Base-by-base conservation (phyloP, 495 filamentous ascomycete genomes). In the Penicillium nucicola region DNA sequence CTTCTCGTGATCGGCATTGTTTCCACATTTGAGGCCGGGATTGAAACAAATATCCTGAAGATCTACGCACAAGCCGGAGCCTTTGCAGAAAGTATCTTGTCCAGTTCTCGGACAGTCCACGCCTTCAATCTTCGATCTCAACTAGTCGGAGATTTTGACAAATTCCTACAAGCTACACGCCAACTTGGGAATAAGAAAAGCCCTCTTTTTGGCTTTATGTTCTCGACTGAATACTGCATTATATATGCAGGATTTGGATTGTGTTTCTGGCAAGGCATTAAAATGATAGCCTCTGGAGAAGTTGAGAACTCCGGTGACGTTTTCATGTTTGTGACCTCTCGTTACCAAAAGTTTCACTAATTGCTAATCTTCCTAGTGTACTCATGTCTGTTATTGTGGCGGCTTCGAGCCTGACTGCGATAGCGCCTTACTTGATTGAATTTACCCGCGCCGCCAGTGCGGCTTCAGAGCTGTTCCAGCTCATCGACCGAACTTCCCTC, bases 241-340 rank as follows among this genome's bases (percentile, higher is more conserved):
- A 71, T 95, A 18, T 91, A 87, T 56, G 65, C 87, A 30, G 88
- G 87, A 60, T 92, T 90, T 55, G 85, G 82, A 30, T 77, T 95
- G 36, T 71, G 69, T 2, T 95, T 93, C 70, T 95, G 90, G 90
- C 84, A 88, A 68, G 89, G 89, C n/a, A 84, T 83, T 55, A 68
- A 76, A 37, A 91, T 83, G 66, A 60, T 90, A 5, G 81, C 87
- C 1, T 56, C 69, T 10, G 84, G 85, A 1, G 75, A 80, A 4
- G 71, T 82, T 12, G 48, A 47, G 18, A 53, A 53, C 4, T 50
- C 74, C 0, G 53, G 52, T 28, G 28, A 55, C 56, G n/a, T 56
- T 58, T 74, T 74, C 25, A 70, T 66, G 22, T 72, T 70, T 7
- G 7, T 7, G 9, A 28, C 23, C 9, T n/a, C n/a, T n/a, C n/a